Base-by-base conservation (phyloP, 108 stramenopile species). In the Nitzschia sp. region DNA sequence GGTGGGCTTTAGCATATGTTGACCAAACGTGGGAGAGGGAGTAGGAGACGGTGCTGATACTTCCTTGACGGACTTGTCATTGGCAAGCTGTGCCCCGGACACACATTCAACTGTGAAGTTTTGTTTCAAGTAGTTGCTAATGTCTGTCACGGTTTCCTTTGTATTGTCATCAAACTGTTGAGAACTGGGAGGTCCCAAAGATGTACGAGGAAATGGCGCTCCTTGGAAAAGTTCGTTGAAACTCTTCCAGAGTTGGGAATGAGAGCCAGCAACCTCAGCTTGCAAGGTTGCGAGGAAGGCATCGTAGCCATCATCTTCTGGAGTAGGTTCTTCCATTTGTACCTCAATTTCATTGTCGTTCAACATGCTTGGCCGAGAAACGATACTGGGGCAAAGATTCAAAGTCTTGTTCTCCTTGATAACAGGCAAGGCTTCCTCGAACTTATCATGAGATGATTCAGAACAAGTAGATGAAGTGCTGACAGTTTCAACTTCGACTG, bases 41-140 rank as follows among this genome's bases (percentile, higher is more conserved):
- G 40, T 14, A 17, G 57, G 67, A 14, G 10, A 43, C 3, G 55
- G 25, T 10, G 42, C 8, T 20, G 69, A 43, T 19, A 37, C 53
- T 20, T 41, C 51, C 41, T 34, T 38, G 19, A 72, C 63, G 43
- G 63, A 37, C 41, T 67, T 77, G 44, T 82, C 81, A 25, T 71
- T 82, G 21, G 70, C 65, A 50, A 82, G 76, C 51, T 82, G 81
- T 21, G 81, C 70, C 25, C 73, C 70, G 11, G 63, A 21, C 11
- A 48, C 41, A 46, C 67, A 77, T 24, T 74, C 72, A 8, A 73
- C 72, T 6, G 38, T 41, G 38, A 52, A 48, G 9, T 61, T 44
- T 26, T 57, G 57, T 19, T 73, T 76, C 39, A 77, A 51, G 39
- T 77, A 63, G 10, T 60, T 60, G 51, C 73, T 82, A 72, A 82